Conservation (phyloP, 1,284 basidiomycete genomes). For the Cronartium ribicola region DNA sequence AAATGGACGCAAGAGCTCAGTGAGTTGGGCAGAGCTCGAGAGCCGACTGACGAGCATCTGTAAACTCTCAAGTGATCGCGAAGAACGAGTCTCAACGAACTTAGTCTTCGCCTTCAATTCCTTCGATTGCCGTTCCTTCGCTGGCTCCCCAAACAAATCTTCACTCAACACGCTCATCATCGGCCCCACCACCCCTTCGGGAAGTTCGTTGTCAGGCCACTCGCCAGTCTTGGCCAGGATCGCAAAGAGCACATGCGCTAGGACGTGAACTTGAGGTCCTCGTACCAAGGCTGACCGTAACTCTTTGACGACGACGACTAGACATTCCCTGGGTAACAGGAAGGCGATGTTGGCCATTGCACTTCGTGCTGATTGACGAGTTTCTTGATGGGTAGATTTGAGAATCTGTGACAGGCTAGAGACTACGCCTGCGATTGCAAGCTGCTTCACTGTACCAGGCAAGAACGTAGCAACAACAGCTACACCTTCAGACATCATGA, state of each 20-base stretch:
- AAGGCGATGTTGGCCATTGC: conserved; percentile 77
- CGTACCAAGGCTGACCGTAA: conserved; percentile 75
- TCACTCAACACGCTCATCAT: conserved; percentile 78
- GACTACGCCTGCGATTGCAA: conserved; percentile 72
- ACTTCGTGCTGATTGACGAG: conserved; percentile 79
- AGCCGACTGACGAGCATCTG: conserved; percentile 71
- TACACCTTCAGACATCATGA: conserved; percentile 84
- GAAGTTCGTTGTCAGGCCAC: conserved; percentile 55
- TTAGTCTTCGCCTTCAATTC: conserved; percentile 79
- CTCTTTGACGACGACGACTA: conserved; percentile 72
- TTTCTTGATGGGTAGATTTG: conserved; percentile 88
- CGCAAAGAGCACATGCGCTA: conserved; percentile 79
- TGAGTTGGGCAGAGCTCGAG: conserved; percentile 66
- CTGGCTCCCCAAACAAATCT: conserved; percentile 90
- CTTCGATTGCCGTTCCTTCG: conserved; percentile 79
- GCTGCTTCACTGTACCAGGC: conserved; percentile 64
- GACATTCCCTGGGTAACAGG: conserved; percentile 68
- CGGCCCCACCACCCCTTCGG: conserved; percentile 69
- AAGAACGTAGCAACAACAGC: conserved; percentile 77
- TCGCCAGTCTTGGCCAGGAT: conserved; percentile 73
- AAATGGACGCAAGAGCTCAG: conserved; percentile 71
- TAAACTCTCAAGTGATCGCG: conserved; percentile 78
- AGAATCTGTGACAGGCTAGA: conserved; percentile 82
- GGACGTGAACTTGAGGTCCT: conserved; percentile 88
- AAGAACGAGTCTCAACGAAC: conserved; percentile 78